Percentiles rank a stretch among this genome's conserved stretches.
Conservation (phyloP, 2,329 filamentous ascomycete species). For the Fusarium denticulatum region DNA sequence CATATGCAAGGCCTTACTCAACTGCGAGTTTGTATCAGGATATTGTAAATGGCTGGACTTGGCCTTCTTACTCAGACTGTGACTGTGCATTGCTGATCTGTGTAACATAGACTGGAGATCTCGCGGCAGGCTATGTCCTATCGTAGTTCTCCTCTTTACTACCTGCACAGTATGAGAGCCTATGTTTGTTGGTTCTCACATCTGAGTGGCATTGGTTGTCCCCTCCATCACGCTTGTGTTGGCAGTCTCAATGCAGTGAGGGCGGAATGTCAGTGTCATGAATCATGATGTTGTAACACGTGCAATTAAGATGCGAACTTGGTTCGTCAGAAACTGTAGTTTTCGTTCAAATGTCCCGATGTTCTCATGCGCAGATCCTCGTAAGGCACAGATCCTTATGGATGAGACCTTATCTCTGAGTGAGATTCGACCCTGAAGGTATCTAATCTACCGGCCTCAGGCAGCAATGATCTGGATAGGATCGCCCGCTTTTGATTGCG, state of each 20-base stretch:
- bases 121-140: not conserved
- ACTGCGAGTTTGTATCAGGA: not conserved
- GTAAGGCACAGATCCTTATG: not conserved
- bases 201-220: not conserved
- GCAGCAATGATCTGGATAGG: not conserved
- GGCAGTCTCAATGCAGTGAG: conserved; percentile 15
- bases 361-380: not conserved
- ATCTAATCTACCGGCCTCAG: conserved; percentile 11
- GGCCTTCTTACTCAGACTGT: not conserved
- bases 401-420: conserved; percentile 6
- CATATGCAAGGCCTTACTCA: not conserved
- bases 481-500: conserved; percentile 25
- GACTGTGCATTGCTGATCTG: not conserved
- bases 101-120: not conserved
- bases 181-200: conserved; percentile 1
- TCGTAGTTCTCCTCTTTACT: not conserved
- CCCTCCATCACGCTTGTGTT: not conserved
- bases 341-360: not conserved
- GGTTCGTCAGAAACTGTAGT: not conserved
- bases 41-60: not conserved
- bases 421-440: not conserved
- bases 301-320: not conserved
- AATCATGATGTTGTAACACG: not conserved
- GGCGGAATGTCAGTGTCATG: not conserved
- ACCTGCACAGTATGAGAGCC: not conserved